Evolutionary conservation across 2,329 filamentous ascomycete species (phyloP), one percentile per base, ranked within the genome.

Genomic region (Nothophoma quercina): DNA sequence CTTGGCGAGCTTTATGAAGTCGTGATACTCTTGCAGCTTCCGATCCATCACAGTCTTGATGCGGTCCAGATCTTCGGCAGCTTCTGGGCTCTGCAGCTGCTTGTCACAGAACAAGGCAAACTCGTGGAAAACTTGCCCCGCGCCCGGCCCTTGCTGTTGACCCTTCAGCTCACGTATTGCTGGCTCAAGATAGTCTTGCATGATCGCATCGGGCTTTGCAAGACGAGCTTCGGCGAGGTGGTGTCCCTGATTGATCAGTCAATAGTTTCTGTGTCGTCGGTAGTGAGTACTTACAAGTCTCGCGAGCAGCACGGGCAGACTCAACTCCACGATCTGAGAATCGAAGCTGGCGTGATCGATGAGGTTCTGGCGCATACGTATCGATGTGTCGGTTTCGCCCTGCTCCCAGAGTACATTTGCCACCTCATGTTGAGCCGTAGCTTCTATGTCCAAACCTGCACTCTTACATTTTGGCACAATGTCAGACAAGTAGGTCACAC

Each of bases 21-120:
- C 89, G 13, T 82, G 75, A 0, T 96, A 87, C 70, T 99, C 93
- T 52, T 89, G 86, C 59, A 86, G 83, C 72, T 96, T 96, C 55
- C 88, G 88, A 66, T 92, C 83, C 61, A 88, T 88, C 25, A 98
- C 80, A 62, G 86, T 91, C 67, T 90, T 85, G 33, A 97, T 83
- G 36, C 95, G 87, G 23, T 85, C 85, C 54, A 96, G 85, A 65
- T 99, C 95, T 71, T 96, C 91, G 1, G 93, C 78, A 26, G 88
- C 86, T 63, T 96, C 91, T 1, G 88, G 84, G 67, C 93, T 93
- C 65, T 96, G 90, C 8, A 99, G 80, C 71, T 99, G 95, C 66
- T 92, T 87, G 70, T 99, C 93, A 67, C 96, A 99, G 71, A 99
- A 99, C 43, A 87, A 84, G 21, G 96, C 95, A 72, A 98, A 98